These are phyloP conservation scores for Omphalea diandra DNA, from an alignment of 441 rosid species.

Conservation along the genomic window DNA sequence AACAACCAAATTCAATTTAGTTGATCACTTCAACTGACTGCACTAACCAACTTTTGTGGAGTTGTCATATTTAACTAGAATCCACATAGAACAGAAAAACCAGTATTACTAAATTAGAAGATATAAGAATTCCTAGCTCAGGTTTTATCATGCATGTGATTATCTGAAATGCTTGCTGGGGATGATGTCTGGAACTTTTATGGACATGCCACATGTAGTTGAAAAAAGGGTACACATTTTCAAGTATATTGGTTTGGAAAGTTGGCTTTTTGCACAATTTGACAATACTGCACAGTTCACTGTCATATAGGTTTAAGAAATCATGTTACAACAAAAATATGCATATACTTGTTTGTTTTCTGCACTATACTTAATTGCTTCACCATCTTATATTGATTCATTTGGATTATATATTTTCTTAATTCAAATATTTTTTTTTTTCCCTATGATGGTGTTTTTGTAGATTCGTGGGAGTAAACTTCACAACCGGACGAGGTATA, in stretches of 20 bases:
- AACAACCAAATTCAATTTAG: neutral
- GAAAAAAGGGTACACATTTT: neutral
- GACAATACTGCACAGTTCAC: neutral
- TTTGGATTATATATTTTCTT: neutral
- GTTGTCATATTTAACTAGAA: neutral
- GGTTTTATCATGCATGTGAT: neutral
- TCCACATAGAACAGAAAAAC: neutral
- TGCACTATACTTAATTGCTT: neutral
- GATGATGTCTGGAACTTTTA: neutral
- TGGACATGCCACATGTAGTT: neutral
- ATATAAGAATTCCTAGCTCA: neutral
- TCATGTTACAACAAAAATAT: neutral
- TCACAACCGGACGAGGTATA: constrained; percentile 89
- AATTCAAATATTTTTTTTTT: neutral
- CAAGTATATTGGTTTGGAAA: neutral
- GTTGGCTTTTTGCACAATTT: neutral
- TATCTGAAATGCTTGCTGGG: neutral
- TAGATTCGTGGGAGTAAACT: constrained; percentile 98
- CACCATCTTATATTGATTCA: neutral
- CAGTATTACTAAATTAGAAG: neutral
- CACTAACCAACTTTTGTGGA: neutral
- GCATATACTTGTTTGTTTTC: no score
- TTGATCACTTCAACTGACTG: neutral
- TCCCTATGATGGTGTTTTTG: constrained; percentile 21
- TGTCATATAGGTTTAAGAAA: neutral